Conservation (phyloP, 176 grass and related monocot species). For the Typha latifolia region DNA sequence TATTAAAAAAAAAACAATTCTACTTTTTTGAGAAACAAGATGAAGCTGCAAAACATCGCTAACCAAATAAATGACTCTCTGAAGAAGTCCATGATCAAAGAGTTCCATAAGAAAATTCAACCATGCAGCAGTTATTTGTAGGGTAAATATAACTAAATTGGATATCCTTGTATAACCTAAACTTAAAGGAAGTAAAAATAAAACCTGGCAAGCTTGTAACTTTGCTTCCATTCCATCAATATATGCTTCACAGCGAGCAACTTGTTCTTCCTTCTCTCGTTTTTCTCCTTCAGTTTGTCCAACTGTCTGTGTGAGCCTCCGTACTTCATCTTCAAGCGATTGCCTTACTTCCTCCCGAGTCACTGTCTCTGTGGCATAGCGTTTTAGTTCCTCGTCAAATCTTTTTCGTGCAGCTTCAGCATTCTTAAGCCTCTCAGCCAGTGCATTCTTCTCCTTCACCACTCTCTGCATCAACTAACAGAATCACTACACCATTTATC, state of each 20-base stretch:
- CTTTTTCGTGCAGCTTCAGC: constrained; percentile 68
- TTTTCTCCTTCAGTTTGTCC: constrained; percentile 70
- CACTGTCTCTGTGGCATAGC: constrained; percentile 57
- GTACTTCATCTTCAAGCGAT: constrained; percentile 73
- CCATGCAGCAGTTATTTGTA: background rate
- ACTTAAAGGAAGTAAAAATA: constrained; percentile 2
- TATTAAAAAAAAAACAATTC: too few relatives aligned
- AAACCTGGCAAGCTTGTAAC: constrained; percentile 81
- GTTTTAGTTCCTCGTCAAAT: constrained; percentile 82
- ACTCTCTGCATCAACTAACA: constrained; percentile 50
- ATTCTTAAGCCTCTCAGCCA: constrained; percentile 70
- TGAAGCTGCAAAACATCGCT: too few relatives aligned
- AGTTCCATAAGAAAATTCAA: too few relatives aligned
- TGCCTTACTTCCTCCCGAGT: constrained; percentile 50
- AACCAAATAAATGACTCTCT: too few relatives aligned
- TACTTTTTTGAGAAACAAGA: too few relatives aligned
- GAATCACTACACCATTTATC: constrained; percentile 15
- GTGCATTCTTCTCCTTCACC: constrained; percentile 73
- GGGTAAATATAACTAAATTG: background rate
- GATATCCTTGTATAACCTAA: background rate
- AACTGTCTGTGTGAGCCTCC: constrained; percentile 58
- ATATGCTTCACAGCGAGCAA: constrained; percentile 70
- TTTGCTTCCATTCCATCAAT: constrained; percentile 92
- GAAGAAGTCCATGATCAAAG: too few relatives aligned
- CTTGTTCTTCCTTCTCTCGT: constrained; percentile 81